Base-by-base conservation (phyloP, 164 flowering plant species). In the Aristolochia fimbriata region DNA sequence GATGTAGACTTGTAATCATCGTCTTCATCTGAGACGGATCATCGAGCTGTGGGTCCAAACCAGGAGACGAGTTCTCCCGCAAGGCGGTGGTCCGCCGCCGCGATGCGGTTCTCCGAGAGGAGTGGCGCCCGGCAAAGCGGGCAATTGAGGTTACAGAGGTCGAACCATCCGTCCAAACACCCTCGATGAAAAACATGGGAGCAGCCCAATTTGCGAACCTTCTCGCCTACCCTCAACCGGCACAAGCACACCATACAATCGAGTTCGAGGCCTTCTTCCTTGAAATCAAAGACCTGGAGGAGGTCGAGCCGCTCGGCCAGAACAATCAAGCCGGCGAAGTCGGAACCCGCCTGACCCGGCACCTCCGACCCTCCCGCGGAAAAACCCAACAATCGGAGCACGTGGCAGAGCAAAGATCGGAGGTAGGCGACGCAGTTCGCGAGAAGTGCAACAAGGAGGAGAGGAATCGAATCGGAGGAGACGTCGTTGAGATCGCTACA, bases 111-210 rank as follows among this genome's bases (percentile, higher is more conserved):
- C 1, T 69, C 70, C 8, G 72, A 47, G 11, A 69, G 60, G 25
- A 83, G 55, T 7, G 80, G 76, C 15, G 77, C 70, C 12, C 96
- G 80, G 57, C 96, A 89, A 9, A 89, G 81, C 9, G 96, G 96
- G 70, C 96, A 89, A 51, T 55, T 79, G 65, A 82, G 74, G 63
- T 84, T 79, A 55, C 68, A 76, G 47, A 74, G 81, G 60, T 71
- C 73, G 15, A 89, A 73, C 93, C 96, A 89, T 1, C 87, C 87
- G 33, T 86, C 93, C 53, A 89, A 72, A 73, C 93, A 89, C 17
- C 60, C 66, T 64, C 72, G 78, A 47, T 88, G 96, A 56, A 88
- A 88, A 23, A 84, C 82, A 66, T 88, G 96, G 62, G 82, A 51
- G 68, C 96, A 88, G 21, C 65, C 73, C 37, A 88, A 77, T 74